phyloP scores from a whole-genome alignment of 1,284 basidiomycete genomes.

The Heterobasidion parviporum region DNA sequence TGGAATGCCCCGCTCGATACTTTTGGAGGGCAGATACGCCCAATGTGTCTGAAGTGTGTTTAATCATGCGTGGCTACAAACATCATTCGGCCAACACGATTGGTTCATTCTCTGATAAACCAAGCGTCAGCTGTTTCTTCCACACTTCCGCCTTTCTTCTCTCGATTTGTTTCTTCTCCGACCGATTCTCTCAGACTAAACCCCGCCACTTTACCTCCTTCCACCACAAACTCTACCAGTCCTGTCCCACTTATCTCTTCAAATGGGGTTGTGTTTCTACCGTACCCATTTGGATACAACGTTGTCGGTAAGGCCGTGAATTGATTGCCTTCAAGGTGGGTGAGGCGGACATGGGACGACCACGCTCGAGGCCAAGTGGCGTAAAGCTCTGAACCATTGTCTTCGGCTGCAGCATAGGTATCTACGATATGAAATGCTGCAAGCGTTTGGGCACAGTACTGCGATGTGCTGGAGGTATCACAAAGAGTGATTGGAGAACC shows the following conservation, averaged over 20 bases:
- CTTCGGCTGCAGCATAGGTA: neutral
- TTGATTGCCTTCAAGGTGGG: conserved; percentile 8
- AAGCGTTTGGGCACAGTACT: neutral
- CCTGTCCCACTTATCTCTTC: conserved; percentile 4
- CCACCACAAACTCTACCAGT: conserved; percentile 14
- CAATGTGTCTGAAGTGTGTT: too few relatives aligned
- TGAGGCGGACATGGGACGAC: conserved; percentile 17
- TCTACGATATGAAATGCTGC: neutral
- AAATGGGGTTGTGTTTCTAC: conserved; percentile 16
- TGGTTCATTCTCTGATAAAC: too few relatives aligned
- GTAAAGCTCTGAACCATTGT: conserved; percentile 8
- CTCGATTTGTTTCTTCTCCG: too few relatives aligned
- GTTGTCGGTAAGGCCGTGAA: conserved; percentile 13
- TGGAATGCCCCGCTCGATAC: too few relatives aligned
- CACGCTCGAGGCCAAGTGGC: conserved; percentile 15
- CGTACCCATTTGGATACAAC: conserved; percentile 20
- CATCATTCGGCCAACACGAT: too few relatives aligned
- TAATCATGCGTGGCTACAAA: too few relatives aligned
- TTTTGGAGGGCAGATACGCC: too few relatives aligned
- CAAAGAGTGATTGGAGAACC: conserved; percentile 3
- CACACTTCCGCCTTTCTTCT: too few relatives aligned
- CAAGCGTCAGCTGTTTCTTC: too few relatives aligned
- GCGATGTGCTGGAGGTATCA: conserved; percentile 6
- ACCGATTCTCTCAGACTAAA: neutral
- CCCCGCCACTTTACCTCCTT: conserved; percentile 1